Base-by-base conservation (phyloP, 345 rosid genomes). In the Rhizophora apiculata region DNA sequence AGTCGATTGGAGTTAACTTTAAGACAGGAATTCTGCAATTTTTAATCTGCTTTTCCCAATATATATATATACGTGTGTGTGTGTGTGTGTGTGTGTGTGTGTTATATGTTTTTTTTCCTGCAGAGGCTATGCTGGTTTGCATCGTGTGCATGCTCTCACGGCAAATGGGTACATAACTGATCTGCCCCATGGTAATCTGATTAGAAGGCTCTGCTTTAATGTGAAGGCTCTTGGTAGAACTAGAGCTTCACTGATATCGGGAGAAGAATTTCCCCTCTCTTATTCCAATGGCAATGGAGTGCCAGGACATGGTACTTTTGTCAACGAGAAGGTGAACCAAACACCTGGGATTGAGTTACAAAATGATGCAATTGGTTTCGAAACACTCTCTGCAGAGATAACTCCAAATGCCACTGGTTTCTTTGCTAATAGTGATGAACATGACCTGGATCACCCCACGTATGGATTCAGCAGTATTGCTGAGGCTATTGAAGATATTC, bases 401-500 rank as follows among this genome's bases (percentile, higher is more conserved):
- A 64, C 78, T 59, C 83, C 89, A 4, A 63, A 78, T 6, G 72
- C 80, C 49, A 30, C 62, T 73, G 67, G 74, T 55, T 80, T 83
- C 66, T 64, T 30, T 36, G 6, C 66, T 66, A 71, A 78, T 19
- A 80, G 79, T 76, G 89, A 86, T 70, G 96, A 88, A 63, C 81
- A 72, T 65, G 91, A 93, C 71, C 71, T 93, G 6, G 92, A 88
- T 78, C 76, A 61, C 49, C 95, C 91, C 31, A 84, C 88, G 0
- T 76, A 78, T 30, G 95, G 93, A 39, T 88, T 88, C 80, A 74
- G 86, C 63, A 85, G 96, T 51, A 79, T 93, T 48, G 76, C 82
- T 0, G 90, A 93, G 78, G 96, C 98, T 60, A 77, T 90, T 53
- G 92, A 88, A 69, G 92, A 93, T 75, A 81, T 88, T 78, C 80